phyloP scores from a whole-genome alignment of 2,329 filamentous ascomycete species.

The Incumbomyces delicatus region DNA sequence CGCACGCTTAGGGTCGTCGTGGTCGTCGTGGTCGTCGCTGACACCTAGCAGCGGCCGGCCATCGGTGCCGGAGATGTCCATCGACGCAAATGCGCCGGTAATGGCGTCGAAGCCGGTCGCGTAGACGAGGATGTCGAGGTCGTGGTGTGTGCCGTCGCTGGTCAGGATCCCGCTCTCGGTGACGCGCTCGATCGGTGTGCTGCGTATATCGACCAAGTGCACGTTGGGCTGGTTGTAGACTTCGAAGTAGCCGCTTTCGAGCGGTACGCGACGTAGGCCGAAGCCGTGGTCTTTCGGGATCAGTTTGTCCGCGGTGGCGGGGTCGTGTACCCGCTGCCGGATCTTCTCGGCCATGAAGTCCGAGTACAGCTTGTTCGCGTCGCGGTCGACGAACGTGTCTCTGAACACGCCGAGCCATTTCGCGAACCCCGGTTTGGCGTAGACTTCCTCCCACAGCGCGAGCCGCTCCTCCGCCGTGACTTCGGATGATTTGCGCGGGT shows the following conservation, averaged over 20 bases:
- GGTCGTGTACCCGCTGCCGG: slow-evolving; percentile 42
- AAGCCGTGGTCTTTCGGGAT: slow-evolving; percentile 47
- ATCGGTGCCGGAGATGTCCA: slow-evolving; percentile 32
- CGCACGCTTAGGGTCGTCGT: neutral
- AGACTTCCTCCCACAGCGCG: slow-evolving; percentile 40
- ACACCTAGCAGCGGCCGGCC: slow-evolving; percentile 25
- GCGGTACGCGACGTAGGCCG: slow-evolving; percentile 41
- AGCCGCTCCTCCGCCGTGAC: slow-evolving; percentile 24
- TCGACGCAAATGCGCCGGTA: slow-evolving; percentile 32
- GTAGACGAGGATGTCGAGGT: slow-evolving; percentile 33
- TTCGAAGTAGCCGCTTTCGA: slow-evolving; percentile 45
- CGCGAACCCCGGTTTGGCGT: slow-evolving; percentile 43
- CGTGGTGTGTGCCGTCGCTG: slow-evolving; percentile 27
- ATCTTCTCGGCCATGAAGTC: slow-evolving; percentile 47
- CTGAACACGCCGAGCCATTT: slow-evolving; percentile 45
- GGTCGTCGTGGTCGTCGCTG: slow-evolving; percentile 22
- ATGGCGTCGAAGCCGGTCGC: slow-evolving; percentile 37
- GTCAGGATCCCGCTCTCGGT: slow-evolving; percentile 32
- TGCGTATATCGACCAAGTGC: slow-evolving; percentile 35
- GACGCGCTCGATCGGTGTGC: slow-evolving; percentile 33
- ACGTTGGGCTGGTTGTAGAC: slow-evolving; percentile 39
- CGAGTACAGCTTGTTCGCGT: slow-evolving; percentile 45
- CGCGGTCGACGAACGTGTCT: slow-evolving; percentile 37
- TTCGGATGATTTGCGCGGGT: slow-evolving; percentile 16
- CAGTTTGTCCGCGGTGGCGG: slow-evolving; percentile 42